Percentiles rank a stretch among this genome's conserved stretches.
These are phyloP conservation scores for Suhomyces bolitotheri DNA, from an alignment of 1,139 yeast species.

Conservation along the genomic window DNA sequence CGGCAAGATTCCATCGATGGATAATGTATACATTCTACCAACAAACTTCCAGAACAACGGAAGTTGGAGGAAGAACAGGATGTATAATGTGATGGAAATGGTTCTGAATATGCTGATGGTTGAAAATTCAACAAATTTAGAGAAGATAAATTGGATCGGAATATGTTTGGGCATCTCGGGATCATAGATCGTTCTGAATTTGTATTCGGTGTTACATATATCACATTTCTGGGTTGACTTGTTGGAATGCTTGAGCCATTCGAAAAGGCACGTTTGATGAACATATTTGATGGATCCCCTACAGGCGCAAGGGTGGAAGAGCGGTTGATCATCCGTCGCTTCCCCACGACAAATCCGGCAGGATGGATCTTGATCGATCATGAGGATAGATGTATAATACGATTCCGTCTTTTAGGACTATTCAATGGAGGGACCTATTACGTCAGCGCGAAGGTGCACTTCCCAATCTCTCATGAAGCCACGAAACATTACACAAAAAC, in stretches of 20 bases:
- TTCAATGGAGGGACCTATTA: too few species aligned
- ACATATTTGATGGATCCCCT: slow-evolving; percentile 90
- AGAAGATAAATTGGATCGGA: slow-evolving; percentile 52
- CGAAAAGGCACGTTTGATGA: slow-evolving; percentile 87
- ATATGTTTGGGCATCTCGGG: slow-evolving; percentile 67
- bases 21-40: slow-evolving; percentile 55
- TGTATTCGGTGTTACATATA: slow-evolving; percentile 79
- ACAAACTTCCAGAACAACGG: slow-evolving; percentile 58
- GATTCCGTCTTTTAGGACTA: too few species aligned
- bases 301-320: slow-evolving; percentile 91
- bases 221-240: slow-evolving; percentile 73
- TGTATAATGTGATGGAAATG: slow-evolving; percentile 34
- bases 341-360: slow-evolving; percentile 97
- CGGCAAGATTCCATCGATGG: slow-evolving; percentile 54
- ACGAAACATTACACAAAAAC: too few species aligned
- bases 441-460: too few species aligned
- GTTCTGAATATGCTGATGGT: slow-evolving; percentile 26
- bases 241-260: slow-evolving; percentile 77
- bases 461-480: too few species aligned
- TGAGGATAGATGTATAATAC: slow-evolving; percentile 1
- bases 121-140: slow-evolving; percentile 35
- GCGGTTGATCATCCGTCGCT: slow-evolving; percentile 74
- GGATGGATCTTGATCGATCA: slow-evolving; percentile 28
- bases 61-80: slow-evolving; percentile 47
- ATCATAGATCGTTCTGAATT: slow-evolving; percentile 69